phyloP scores from a whole-genome alignment of 1,284 basidiomycete genomes.

The Cryptococcus jaspeensis region DNA sequence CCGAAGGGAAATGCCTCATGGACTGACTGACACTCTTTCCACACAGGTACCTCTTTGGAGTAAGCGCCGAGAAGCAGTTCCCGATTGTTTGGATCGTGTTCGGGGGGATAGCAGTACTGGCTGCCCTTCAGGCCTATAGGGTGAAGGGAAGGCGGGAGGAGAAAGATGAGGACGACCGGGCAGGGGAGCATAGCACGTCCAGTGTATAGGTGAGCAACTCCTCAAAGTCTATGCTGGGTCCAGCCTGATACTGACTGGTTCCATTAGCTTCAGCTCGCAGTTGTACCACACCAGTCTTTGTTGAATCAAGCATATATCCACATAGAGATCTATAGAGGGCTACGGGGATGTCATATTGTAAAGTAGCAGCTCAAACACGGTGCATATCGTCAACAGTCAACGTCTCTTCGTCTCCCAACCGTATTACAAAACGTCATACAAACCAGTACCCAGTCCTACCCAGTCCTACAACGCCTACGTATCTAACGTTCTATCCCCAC shows the following conservation, averaged over 20 bases:
- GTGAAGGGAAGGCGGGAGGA: not conserved
- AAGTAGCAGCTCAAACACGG: not conserved
- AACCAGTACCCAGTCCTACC: not conserved
- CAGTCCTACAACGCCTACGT: too few relatives aligned
- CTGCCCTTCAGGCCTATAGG: conserved; percentile 11
- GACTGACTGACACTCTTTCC: not conserved
- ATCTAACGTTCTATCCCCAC: too few relatives aligned
- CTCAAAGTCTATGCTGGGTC: too few relatives aligned
- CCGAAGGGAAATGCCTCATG: too few relatives aligned
- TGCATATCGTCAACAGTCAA: not conserved
- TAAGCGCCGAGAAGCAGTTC: conserved; percentile 13
- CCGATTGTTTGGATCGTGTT: conserved; percentile 25
- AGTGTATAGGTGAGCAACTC: too few relatives aligned
- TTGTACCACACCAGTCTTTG: too few relatives aligned
- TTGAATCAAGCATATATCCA: too few relatives aligned
- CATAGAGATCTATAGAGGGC: not conserved
- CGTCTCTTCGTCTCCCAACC: not conserved
- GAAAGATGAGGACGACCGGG: not conserved
- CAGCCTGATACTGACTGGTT: too few relatives aligned
- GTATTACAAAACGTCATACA: not conserved
- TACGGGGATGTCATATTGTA: not conserved
- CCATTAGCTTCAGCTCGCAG: too few relatives aligned
- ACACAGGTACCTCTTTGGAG: conserved; percentile 14
- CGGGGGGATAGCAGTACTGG: conserved; percentile 4
- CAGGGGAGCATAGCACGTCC: too few relatives aligned